These are phyloP conservation scores for Echria macrotheca DNA, from an alignment of 495 filamentous ascomycete species.

Conservation along the genomic window DNA sequence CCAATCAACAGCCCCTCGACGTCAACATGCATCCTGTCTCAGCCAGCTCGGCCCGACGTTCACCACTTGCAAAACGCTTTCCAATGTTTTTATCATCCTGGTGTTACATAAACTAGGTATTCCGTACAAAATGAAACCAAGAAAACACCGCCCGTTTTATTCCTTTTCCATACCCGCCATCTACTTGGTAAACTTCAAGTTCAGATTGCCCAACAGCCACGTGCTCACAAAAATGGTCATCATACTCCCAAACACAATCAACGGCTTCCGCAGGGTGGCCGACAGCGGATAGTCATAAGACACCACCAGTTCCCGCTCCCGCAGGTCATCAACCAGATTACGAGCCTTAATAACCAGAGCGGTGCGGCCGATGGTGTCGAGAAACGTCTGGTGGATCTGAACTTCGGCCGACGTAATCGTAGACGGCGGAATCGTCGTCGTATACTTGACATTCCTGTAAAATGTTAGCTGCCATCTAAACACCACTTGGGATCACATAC, in stretches of 20 bases:
- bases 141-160: slow-evolving; percentile 1
- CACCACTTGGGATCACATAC: slow-evolving; percentile 46
- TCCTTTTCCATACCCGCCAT: not conserved
- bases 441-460: slow-evolving; percentile 61
- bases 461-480: not conserved
- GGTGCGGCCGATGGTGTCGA: slow-evolving; percentile 89
- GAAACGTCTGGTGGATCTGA: slow-evolving; percentile 62
- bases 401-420: slow-evolving; percentile 53
- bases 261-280: slow-evolving; percentile 77
- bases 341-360: slow-evolving; percentile 72
- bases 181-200: slow-evolving; percentile 43
- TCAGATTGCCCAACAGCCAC: slow-evolving; percentile 72
- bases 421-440: slow-evolving; percentile 54
- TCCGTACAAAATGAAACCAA: slow-evolving; percentile 6
- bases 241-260: slow-evolving; percentile 72
- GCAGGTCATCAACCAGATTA: slow-evolving; percentile 81
- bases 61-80: not conserved
- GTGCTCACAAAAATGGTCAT: slow-evolving; percentile 66
- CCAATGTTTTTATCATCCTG: slow-evolving; percentile 10
- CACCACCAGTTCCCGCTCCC: slow-evolving; percentile 75
- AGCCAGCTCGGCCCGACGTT: too few species aligned
- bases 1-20: too few species aligned
- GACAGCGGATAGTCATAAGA: slow-evolving; percentile 79
- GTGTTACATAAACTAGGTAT: slow-evolving; percentile 6
- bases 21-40: too few species aligned